These are phyloP conservation scores for Protea cynaroides DNA, from an alignment of 164 flowering plant species.

Conservation along the genomic window DNA sequence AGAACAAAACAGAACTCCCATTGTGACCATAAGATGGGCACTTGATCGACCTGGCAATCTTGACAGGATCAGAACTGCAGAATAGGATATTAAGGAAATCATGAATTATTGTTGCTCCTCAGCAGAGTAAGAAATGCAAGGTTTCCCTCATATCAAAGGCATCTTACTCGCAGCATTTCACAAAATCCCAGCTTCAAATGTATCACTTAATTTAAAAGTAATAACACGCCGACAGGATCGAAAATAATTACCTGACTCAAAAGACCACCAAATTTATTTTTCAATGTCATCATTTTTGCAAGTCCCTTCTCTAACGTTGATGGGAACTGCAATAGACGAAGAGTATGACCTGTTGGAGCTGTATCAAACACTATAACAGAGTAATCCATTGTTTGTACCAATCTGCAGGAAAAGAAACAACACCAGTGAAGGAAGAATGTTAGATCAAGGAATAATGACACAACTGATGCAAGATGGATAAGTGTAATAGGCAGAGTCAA, in stretches of 20 bases:
- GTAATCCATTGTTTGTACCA: slow-evolving; percentile 98
- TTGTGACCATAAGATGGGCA: too few relatives aligned
- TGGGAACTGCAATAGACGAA: slow-evolving; percentile 90
- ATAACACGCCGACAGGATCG: not conserved
- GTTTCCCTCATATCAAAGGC: too few relatives aligned
- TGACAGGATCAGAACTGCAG: not conserved
- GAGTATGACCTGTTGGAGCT: slow-evolving; percentile 98
- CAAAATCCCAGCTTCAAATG: not conserved
- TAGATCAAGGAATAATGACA: not conserved
- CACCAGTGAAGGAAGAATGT: not conserved
- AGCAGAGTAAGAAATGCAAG: not conserved
- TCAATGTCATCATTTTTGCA: slow-evolving; percentile 78
- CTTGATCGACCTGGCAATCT: not conserved
- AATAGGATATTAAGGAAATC: not conserved
- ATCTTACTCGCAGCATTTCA: too few relatives aligned
- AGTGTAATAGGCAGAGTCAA: too few relatives aligned
- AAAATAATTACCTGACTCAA: slow-evolving; percentile 58
- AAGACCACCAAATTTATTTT: slow-evolving; percentile 84
- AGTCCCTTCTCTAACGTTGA: slow-evolving; percentile 92
- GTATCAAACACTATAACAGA: slow-evolving; percentile 96
- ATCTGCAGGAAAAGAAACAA: slow-evolving; percentile 34
- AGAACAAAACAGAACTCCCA: too few relatives aligned
- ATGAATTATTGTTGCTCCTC: not conserved
- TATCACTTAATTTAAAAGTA: too few relatives aligned
- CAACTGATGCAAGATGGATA: not conserved